phyloP scores from a whole-genome alignment of 192 early-diverging fungal genomes.

The Coemansia reversa region DNA sequence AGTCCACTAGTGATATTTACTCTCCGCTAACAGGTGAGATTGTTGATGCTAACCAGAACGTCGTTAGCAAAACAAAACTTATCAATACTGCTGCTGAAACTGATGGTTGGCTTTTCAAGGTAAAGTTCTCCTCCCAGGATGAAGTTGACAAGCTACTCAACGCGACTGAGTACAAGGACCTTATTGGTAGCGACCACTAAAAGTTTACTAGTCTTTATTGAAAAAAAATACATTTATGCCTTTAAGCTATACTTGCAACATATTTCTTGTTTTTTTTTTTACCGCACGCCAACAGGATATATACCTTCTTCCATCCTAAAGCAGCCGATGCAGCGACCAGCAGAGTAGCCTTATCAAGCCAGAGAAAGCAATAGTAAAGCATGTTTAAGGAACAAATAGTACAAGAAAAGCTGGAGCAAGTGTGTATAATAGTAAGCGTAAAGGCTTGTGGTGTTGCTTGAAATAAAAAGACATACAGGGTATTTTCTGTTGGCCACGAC shows the following conservation, averaged over 20 bases:
- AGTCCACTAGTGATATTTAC: conserved; percentile 91
- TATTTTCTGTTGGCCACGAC: not conserved
- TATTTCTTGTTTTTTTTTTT: no score
- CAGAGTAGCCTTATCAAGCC: not conserved
- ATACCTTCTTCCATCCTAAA: no score
- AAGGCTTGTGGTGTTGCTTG: not conserved
- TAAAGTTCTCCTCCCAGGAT: conserved; percentile 67
- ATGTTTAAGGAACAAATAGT: conserved; percentile 2
- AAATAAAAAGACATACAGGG: conserved; percentile 8
- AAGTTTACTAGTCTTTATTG: not conserved
- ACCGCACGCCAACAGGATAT: no score
- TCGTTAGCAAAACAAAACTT: conserved; percentile 69
- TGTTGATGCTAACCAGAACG: conserved; percentile 68
- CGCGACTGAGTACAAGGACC: conserved; percentile 65
- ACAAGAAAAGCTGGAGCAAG: conserved; percentile 1
- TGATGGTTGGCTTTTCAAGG: conserved; percentile 91
- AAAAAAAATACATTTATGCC: no score
- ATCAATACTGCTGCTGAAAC: conserved; percentile 75
- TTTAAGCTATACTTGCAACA: no score
- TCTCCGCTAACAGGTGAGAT: conserved; percentile 83
- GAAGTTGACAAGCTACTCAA: conserved; percentile 75
- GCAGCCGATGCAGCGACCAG: not conserved
- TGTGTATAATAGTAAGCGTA: not conserved
- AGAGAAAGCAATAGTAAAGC: not conserved
- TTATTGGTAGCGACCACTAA: conserved; percentile 48